Percentiles rank a stretch among this genome's conserved stretches.
Conservation (phyloP, 345 rosid species). For the Boechera divaricarpa region DNA sequence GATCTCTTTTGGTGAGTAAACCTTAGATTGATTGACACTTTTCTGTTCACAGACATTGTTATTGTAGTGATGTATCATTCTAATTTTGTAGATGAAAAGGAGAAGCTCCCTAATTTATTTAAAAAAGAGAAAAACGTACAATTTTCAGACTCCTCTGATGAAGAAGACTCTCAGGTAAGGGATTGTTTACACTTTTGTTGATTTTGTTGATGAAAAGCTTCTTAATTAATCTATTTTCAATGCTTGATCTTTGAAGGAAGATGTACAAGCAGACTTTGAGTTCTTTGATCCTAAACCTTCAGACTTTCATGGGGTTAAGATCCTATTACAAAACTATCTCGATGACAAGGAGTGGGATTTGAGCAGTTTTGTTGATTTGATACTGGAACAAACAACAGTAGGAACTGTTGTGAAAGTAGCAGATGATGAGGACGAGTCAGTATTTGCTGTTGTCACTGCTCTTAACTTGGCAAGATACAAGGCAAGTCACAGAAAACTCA, state of each 20-base stretch:
- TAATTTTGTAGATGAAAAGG: conserved; percentile 33
- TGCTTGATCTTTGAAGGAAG: conserved; percentile 54
- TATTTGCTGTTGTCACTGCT: conserved; percentile 67
- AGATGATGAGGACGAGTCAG: conserved; percentile 69
- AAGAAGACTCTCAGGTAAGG: conserved; percentile 57
- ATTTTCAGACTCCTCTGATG: conserved; percentile 59
- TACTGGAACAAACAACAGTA: conserved; percentile 81
- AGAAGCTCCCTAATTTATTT: conserved; percentile 24
- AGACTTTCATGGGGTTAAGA: conserved; percentile 84
- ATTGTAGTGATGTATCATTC: conserved; percentile 17
- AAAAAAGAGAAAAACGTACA: conserved; percentile 33
- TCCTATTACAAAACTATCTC: conserved; percentile 67
- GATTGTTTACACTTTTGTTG: conserved; percentile 15
- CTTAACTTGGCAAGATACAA: conserved; percentile 81
- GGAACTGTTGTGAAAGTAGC: conserved; percentile 91
- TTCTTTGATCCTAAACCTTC: conserved; percentile 87
- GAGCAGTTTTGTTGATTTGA: conserved; percentile 86
- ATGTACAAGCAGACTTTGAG: conserved; percentile 86
- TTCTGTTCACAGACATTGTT: conserved; percentile 40
- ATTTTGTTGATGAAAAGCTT: not conserved
- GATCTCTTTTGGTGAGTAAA: conserved; percentile 45
- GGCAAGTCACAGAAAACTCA: conserved; percentile 47
- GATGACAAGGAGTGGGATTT: conserved; percentile 84
- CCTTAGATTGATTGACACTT: not conserved
- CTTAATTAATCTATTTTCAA: not conserved